Conservation (phyloP, 2,329 filamentous ascomycete genomes). For the Diaporthe humulicola region DNA sequence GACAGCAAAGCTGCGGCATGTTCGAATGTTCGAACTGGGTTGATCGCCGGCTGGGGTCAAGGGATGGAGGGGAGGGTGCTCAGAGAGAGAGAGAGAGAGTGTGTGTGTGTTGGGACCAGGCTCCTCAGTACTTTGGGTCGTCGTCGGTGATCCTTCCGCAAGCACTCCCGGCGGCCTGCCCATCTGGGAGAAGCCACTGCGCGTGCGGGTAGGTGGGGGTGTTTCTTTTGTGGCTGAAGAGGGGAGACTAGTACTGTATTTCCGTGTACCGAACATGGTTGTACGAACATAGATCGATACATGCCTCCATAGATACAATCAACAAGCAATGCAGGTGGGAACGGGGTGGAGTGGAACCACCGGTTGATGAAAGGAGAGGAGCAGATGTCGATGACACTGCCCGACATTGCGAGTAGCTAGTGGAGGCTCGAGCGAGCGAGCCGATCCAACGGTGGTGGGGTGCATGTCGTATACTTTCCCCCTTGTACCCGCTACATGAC, state of each 20-base stretch:
- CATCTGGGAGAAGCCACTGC: neutral
- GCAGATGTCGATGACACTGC: constrained; percentile 19
- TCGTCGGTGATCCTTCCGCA: constrained; percentile 14
- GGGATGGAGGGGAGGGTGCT: neutral
- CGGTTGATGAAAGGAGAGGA: constrained; percentile 19
- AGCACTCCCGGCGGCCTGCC: neutral
- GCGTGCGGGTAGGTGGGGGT: neutral
- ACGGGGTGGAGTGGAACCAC: neutral
- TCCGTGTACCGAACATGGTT: neutral
- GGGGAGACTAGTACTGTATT: neutral
- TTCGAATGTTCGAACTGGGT: constrained; percentile 14
- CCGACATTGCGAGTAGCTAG: constrained; percentile 12
- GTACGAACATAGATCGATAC: neutral
- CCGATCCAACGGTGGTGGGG: constrained; percentile 32
- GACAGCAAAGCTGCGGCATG: constrained; percentile 21
- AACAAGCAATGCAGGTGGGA: neutral
- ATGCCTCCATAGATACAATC: neutral
- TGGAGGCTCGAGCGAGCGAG: constrained; percentile 25
- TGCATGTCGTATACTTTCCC: neutral
- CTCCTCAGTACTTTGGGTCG: constrained; percentile 9
- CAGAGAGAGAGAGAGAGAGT: too few relatives aligned
- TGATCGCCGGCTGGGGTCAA: constrained; percentile 25
- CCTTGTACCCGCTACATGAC: constrained; percentile 1
- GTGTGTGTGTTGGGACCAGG: constrained; percentile 7
- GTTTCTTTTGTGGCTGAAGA: neutral